Evolutionary conservation across 2,329 filamentous ascomycete genomes (phyloP).

Genomic region (Grosmannia huntii): DNA sequence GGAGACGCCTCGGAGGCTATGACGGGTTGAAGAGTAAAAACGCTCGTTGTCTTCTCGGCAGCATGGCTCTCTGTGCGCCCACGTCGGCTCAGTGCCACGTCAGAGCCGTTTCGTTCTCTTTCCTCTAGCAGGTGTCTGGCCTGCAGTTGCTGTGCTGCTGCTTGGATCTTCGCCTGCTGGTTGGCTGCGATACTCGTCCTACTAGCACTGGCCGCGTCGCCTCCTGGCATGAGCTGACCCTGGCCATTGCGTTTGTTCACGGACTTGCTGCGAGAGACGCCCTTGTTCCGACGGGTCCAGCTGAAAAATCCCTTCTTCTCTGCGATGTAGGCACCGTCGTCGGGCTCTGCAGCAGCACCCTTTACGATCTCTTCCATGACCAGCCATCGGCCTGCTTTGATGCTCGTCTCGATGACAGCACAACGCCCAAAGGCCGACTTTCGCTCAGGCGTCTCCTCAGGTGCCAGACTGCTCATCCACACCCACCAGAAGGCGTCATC

Average conservation of each 20-base stretch:
- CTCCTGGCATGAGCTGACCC: conserved; percentile 27
- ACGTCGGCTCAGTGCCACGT: conserved; percentile 21
- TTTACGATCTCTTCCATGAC: conserved; percentile 95
- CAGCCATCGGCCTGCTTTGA: conserved; percentile 73
- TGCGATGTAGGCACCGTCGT: conserved; percentile 77
- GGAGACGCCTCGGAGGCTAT: conserved; percentile 80
- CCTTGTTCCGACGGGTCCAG: conserved; percentile 60
- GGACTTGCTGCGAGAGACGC: conserved; percentile 55
- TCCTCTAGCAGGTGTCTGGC: conserved; percentile 52
- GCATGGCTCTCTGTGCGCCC: conserved; percentile 41
- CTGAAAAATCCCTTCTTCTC: conserved; percentile 94
- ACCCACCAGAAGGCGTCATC: conserved; percentile 99
- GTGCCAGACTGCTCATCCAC: conserved; percentile 93
- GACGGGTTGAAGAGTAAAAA: conserved; percentile 74
- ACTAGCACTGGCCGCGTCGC: conserved; percentile 36
- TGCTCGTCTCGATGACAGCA: conserved; percentile 78
- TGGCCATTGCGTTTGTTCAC: conserved; percentile 36
- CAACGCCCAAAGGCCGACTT: conserved; percentile 93
- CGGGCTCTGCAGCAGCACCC: conserved; percentile 74
- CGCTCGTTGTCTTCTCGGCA: conserved; percentile 69
- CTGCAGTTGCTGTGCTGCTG: conserved; percentile 74
- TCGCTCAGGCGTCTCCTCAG: conserved; percentile 71
- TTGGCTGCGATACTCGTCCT: conserved; percentile 80
- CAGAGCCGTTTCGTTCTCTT: conserved; percentile 20
- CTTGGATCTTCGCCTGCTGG: conserved; percentile 86